Base-by-base conservation (phyloP, 2,329 filamentous ascomycete genomes). In the Apiospora hydei region DNA sequence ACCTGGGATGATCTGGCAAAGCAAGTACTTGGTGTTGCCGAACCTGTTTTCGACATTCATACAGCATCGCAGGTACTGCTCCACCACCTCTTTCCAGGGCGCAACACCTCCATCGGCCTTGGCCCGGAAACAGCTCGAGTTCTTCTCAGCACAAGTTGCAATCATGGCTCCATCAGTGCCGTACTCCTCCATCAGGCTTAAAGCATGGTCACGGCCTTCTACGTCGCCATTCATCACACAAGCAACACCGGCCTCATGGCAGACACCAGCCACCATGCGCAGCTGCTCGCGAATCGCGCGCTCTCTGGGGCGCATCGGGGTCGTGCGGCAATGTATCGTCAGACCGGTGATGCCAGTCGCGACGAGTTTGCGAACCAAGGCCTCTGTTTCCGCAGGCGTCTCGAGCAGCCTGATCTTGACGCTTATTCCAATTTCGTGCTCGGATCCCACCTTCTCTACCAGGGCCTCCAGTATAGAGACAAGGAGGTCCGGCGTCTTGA, bases 171-270 rank as follows among this genome's bases (percentile, higher is more conserved):
- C 96, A 79, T 98, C 95, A 7, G 93, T 93, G n/a, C 91, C 92
- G 79, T 89, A 98, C 80, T 98, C 92, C 38, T 88, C 78, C 73
- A 95, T 92, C 8, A 99, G 86, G 72, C 85, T 81, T 10, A 93
- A 79, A 0, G 91, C 96, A 72, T 97, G 86, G 69, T 94, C 92
- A 71, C 93, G 89, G 49, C 86, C 90, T 71, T 88, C 90, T 0
- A 99, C 95, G 78, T 99, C 96, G 67, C 96, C 96, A 79, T 99
- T 99, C 91, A 98, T 95, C 53, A 98, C 83, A 79, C 96, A 98
- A 11, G 96, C 95, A 2, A 99, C 95, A 41, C 96, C 96, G 14
- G 91, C 91, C 75, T 95, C 91, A 74, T 89, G 91, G 79, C 96
- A 99, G 1, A 98, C 87, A 6, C 90, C 86, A 0, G 89, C 92